Evolutionary conservation across 768 basidiomycete species (phyloP).

Genomic region (Tephrocybe sp.): DNA sequence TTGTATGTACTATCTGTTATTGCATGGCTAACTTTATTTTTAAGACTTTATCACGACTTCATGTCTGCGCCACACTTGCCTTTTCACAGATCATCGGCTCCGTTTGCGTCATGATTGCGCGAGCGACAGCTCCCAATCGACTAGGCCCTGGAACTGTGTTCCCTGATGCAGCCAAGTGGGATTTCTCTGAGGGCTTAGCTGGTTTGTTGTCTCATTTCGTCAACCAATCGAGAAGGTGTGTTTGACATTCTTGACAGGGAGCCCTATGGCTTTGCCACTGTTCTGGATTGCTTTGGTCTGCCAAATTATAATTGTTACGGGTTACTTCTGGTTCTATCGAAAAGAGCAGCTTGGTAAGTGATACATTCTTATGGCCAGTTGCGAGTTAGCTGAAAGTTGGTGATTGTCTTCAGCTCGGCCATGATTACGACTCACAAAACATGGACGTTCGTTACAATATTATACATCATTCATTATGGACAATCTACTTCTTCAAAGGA

Average conservation of each 20-base stretch:
- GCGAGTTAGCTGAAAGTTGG: neutral
- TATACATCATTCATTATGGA: neutral
- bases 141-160: constrained; percentile 89
- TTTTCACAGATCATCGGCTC: constrained; percentile 91
- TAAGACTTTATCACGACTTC: constrained; percentile 85
- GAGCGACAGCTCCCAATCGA: constrained; percentile 87
- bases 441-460: neutral
- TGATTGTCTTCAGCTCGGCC: constrained; percentile 32
- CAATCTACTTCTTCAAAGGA: neutral
- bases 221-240: neutral
- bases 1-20: constrained; percentile 23
- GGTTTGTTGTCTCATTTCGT: constrained; percentile 37
- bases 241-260: constrained; percentile 39
- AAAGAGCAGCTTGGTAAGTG: constrained; percentile 85
- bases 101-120: constrained; percentile 88
- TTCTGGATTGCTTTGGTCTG: constrained; percentile 87
- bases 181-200: constrained; percentile 68
- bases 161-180: constrained; percentile 91
- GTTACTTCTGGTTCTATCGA: constrained; percentile 97
- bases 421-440: constrained; percentile 24
- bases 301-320: constrained; percentile 82
- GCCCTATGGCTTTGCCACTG: constrained; percentile 79
- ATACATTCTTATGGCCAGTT: neutral
- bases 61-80: constrained; percentile 91
- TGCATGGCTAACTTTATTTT: constrained; percentile 22